These are phyloP conservation scores for Talaromyces albobiverticillius DNA, from an alignment of 2,329 filamentous ascomycete genomes.

Conservation along the genomic window DNA sequence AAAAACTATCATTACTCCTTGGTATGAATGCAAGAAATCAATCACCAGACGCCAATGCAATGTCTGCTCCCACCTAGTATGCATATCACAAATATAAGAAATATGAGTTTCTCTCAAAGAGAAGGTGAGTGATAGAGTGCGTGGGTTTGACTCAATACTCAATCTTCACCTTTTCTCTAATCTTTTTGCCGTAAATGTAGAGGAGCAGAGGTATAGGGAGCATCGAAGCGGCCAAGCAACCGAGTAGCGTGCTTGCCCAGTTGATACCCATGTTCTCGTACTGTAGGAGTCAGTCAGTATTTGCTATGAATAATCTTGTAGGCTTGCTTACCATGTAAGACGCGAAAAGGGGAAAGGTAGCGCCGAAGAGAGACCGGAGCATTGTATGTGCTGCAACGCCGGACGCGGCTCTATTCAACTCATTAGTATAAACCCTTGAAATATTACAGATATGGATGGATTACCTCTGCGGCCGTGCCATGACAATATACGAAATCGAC, in stretches of 20 bases:
- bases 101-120: too few species aligned
- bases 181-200: constrained; percentile 27
- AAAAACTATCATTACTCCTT: too few species aligned
- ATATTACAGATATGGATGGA: too few species aligned
- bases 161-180: constrained; percentile 5
- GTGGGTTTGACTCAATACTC: too few species aligned
- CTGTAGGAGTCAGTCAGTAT: constrained; percentile 48
- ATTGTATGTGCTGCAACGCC: constrained; percentile 55
- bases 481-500: constrained; percentile 21
- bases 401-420: constrained; percentile 62
- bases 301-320: background rate
- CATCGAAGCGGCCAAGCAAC: constrained; percentile 37
- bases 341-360: constrained; percentile 36
- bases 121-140: too few species aligned
- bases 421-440: constrained; percentile 56
- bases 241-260: constrained; percentile 43
- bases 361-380: constrained; percentile 38
- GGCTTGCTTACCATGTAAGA: constrained; percentile 41
- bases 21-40: too few species aligned
- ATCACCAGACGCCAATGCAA: too few species aligned
- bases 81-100: too few species aligned
- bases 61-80: too few species aligned
- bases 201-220: constrained; percentile 40
- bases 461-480: constrained; percentile 12
- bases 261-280: constrained; percentile 37